A percentile compares a stretch with the other conserved stretches of the same genome.
These are phyloP conservation scores for Penicillium paradoxum DNA, from an alignment of 495 filamentous ascomycete species.

Conservation along the genomic window DNA sequence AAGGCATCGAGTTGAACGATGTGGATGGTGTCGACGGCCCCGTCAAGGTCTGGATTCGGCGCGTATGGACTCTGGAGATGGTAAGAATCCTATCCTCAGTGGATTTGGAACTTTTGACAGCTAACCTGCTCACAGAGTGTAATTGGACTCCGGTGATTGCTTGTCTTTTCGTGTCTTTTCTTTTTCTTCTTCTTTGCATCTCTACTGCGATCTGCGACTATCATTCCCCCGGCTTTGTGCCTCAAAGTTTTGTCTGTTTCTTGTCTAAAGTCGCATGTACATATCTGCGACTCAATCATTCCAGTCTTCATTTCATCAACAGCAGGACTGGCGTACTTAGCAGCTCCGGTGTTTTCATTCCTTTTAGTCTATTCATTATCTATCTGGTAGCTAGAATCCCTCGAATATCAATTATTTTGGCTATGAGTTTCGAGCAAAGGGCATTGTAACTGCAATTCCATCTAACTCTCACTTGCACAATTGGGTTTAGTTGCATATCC, in stretches of 20 bases:
- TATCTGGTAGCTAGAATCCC: neutral
- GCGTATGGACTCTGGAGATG: constrained; percentile 99
- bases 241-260: constrained; percentile 11
- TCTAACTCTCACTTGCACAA: too few relatives aligned
- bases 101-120: neutral
- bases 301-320: constrained; percentile 4
- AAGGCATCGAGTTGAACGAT: constrained; percentile 85
- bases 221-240: constrained; percentile 18
- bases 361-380: constrained; percentile 10
- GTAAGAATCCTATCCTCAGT: constrained; percentile 36
- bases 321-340: constrained; percentile 19
- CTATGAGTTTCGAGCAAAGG: too few relatives aligned
- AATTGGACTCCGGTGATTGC: constrained; percentile 71
- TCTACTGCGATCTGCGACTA: constrained; percentile 22
- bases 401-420: neutral
- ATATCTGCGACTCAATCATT: neutral
- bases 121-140: constrained; percentile 58
- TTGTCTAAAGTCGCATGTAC: constrained; percentile 2
- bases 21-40: constrained; percentile 90
- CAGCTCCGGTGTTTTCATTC: constrained; percentile 10
- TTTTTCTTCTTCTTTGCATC: constrained; percentile 20
- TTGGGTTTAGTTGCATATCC: neutral
- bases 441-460: too few relatives aligned
- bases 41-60: constrained; percentile 94
- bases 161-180: neutral